Evolutionary conservation across 352 stramenopile genomes (phyloP), one percentile per base, ranked within the genome.

Genomic region (Phytophthora idaei): DNA sequence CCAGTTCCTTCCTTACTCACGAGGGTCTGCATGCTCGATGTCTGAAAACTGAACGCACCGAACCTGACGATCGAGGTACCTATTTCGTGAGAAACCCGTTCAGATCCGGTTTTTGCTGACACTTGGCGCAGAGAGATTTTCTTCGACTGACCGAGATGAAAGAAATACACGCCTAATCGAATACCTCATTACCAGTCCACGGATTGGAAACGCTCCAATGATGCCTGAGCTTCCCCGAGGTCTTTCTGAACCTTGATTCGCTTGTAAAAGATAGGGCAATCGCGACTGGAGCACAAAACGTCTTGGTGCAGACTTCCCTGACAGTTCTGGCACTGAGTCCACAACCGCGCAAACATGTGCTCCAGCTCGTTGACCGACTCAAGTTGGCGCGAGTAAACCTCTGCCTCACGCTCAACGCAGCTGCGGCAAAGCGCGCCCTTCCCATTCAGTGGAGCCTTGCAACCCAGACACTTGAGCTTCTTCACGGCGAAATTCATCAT

Each of bases 401-500:
- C 81, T 21, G 85, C 89, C 68, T 99, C 95, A 50, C 87, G 86
- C 48, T 97, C 90, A 37, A 94, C 70, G 77, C 97, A 99, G 69
- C 97, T 97, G 45, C 89, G 87, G 72, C 98, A 99, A 14, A 99
- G 80, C 49, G 85, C 85, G 10, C 83, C 84, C 4, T 90, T 93
- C 51, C 92, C 92, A 60, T 90, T 95, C 46, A 97, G 76, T 48
- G 96, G 85, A 7, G 95, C 92, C 74, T 99, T 99, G 81, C 98
- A 99, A 15, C 97, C 97, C 42, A 99, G 88, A 76, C 97, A 99
- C 62, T 97, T 99, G 48, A 97, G 84, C 64, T 98, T 98, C 76
- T 99, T 99, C 17, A 98, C 90, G 10, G 97, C 95, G 78, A 99
- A 99, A 74, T 98, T 98, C 94, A 99, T 99, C 81, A 99, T 98